A percentile compares a stretch with the other conserved stretches of the same genome.
These are phyloP conservation scores for Penicillium desertorum DNA, from an alignment of 495 filamentous ascomycete genomes.

Conservation along the genomic window DNA sequence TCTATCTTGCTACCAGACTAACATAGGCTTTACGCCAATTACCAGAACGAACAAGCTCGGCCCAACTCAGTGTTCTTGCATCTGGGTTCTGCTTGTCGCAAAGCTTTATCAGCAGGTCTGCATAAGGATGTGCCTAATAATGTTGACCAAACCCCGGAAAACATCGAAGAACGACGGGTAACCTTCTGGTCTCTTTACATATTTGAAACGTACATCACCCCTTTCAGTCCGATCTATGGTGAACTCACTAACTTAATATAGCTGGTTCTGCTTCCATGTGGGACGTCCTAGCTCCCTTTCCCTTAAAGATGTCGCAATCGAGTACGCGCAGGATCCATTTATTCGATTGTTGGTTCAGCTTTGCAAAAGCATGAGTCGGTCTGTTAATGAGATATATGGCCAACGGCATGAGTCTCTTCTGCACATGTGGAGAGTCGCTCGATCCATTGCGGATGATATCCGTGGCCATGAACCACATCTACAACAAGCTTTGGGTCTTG, in stretches of 20 bases:
- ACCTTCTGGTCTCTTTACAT: constrained; percentile 46
- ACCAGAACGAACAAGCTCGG: constrained; percentile 43
- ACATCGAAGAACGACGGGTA: constrained; percentile 35
- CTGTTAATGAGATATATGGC: constrained; percentile 41
- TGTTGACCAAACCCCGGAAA: constrained; percentile 27
- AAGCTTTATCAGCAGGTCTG: constrained; percentile 43
- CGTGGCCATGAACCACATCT: constrained; percentile 32
- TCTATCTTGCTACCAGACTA: not conserved
- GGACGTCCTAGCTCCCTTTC: constrained; percentile 42
- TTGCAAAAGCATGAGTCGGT: constrained; percentile 36
- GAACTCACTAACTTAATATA: constrained; percentile 9
- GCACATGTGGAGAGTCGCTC: constrained; percentile 45
- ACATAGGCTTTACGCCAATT: constrained; percentile 35
- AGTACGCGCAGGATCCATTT: constrained; percentile 38
- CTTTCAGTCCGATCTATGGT: not conserved
- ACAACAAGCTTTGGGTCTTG: constrained; percentile 35
- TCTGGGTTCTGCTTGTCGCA: constrained; percentile 39
- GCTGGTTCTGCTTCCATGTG: constrained; percentile 45
- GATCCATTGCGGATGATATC: constrained; percentile 39
- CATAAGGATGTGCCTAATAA: constrained; percentile 42
- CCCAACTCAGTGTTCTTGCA: constrained; percentile 46
- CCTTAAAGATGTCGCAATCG: constrained; percentile 37
- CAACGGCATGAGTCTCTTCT: constrained; percentile 43
- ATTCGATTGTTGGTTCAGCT: constrained; percentile 33
- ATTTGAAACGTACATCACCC: constrained; percentile 39